Base-by-base conservation (phyloP, 345 rosid species). In the Raphanus raphanistrum region DNA sequence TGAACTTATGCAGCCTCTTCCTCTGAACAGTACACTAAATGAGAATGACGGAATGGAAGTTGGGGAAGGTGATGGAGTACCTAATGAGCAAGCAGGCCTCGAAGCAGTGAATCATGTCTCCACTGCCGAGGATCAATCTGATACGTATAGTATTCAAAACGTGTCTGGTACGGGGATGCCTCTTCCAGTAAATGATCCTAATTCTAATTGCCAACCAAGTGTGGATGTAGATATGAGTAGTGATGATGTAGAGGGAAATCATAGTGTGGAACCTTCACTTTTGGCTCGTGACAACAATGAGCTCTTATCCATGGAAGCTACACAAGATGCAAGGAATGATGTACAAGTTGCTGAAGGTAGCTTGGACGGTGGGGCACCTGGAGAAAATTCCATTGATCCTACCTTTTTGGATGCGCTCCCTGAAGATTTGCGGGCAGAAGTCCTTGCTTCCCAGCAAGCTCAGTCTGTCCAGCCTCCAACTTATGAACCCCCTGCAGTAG, bases 361-460 rank as follows among this genome's bases (percentile, higher is more conserved):
- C 82, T 78, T 87, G 71, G 95, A 86, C 27, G 80, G 76, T 58
- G 93, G 85, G 65, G 82, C 82, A 77, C 79, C 92, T 73, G 87
- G 83, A 76, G 83, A 88, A 52, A 90, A 86, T 84, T 85, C 92
- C 63, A 94, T 94, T 75, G 99, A 94, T 82, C 99, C 99, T 71
- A 92, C 99, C 48, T 94, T 94, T 85, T 80, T 94, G 80, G 98
- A 94, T 81, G 99, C 99, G 2, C 81, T 94, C 63, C 99, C 99
- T 68, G 99, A 92, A 85, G 96, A 92, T 68, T 78, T 94, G 64
- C 87, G 96, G 12, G 96, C 96, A 15, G 99, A 94, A 83, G 99
- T 94, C 76, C 87, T 94, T 57, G 99, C 99, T 85, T 92, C 99
- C 36, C 99, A 94, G 82, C 99, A 92, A 84, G 87, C 98, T 71